Conservation (phyloP, 106 monocot species). For the Dendrobium officinale region DNA sequence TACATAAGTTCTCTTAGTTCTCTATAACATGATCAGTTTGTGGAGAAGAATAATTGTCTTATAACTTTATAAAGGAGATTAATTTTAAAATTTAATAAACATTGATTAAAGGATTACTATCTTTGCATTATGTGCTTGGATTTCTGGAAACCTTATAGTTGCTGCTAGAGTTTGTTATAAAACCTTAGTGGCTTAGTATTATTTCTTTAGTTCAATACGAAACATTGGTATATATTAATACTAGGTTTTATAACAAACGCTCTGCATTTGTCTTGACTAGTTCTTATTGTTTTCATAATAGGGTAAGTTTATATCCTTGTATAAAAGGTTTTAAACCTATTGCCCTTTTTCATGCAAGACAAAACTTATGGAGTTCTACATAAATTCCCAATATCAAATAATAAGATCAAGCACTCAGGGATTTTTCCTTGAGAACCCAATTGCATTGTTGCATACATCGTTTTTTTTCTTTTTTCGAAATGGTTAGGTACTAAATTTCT, state of each 20-base stretch:
- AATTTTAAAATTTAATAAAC: too few relatives aligned
- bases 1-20: background rate
- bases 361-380: background rate
- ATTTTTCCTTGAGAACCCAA: background rate
- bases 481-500: conserved; percentile 38
- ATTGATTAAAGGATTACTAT: too few relatives aligned
- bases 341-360: background rate
- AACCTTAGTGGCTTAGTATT: background rate
- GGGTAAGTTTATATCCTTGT: background rate
- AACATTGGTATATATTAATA: background rate
- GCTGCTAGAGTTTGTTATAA: background rate
- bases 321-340: background rate
- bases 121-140: background rate
- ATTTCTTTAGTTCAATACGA: background rate
- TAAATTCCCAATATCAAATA: background rate
- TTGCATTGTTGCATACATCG: background rate
- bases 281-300: background rate
- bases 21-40: background rate
- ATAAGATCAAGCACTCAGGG: background rate
- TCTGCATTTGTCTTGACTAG: background rate
- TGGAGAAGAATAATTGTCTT: background rate
- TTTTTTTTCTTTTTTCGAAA: background rate
- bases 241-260: background rate
- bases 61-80: too few relatives aligned
- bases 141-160: background rate